These are phyloP conservation scores for Boletus rubescentipes DNA, from an alignment of 768 basidiomycete species.

Conservation along the genomic window DNA sequence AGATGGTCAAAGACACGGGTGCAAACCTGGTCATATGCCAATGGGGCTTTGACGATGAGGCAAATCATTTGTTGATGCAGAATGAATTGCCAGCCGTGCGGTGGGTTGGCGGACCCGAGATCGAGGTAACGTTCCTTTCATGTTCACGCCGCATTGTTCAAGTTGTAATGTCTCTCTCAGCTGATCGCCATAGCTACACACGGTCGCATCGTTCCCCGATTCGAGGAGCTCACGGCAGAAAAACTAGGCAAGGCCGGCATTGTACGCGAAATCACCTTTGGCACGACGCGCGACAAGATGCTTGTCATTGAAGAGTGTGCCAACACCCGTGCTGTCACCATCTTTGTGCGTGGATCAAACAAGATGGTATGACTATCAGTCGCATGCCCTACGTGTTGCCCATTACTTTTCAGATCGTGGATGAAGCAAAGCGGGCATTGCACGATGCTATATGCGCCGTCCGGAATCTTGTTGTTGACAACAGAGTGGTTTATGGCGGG, in stretches of 20 bases:
- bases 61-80: constrained; percentile 97
- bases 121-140: constrained; percentile 61
- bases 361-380: constrained; percentile 79
- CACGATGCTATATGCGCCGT: constrained; percentile 98
- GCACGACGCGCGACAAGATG: constrained; percentile 99
- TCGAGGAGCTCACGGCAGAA: constrained; percentile 88
- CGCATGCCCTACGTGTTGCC: neutral
- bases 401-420: constrained; percentile 73
- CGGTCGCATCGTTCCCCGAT: constrained; percentile 96
- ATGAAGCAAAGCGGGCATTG: constrained; percentile 96
- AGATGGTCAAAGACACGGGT: constrained; percentile 91
- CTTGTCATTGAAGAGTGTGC: constrained; percentile 98
- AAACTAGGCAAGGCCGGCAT: constrained; percentile 94
- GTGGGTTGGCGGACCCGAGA: constrained; percentile 99
- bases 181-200: constrained; percentile 98
- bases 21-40: constrained; percentile 99
- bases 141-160: neutral
- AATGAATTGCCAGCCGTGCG: constrained; percentile 96
- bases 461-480: constrained; percentile 91
- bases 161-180: constrained; percentile 38
- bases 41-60: constrained; percentile 99
- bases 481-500: constrained; percentile 97
- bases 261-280: constrained; percentile 93
- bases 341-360: constrained; percentile 96
- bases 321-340: constrained; percentile 92